Evolutionary conservation across 2,329 filamentous ascomycete genomes (phyloP).

Genomic region (Hirsutella rhossiliensis): DNA sequence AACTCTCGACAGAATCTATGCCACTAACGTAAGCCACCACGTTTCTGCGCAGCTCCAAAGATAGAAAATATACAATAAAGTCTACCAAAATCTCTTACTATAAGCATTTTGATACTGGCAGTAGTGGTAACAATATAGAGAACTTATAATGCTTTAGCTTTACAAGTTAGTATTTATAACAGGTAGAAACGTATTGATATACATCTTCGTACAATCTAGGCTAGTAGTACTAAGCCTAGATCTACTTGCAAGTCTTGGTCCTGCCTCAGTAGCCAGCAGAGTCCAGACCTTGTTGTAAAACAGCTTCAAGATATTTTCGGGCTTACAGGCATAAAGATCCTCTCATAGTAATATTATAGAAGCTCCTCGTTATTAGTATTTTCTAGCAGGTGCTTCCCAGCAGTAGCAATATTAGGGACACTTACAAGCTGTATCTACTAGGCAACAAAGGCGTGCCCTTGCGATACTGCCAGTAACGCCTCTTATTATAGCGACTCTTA

Average conservation of each 20-base stretch:
- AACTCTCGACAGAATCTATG: too few relatives aligned
- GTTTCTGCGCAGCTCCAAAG: too few relatives aligned
- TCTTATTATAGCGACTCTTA: background rate
- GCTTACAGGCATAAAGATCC: background rate
- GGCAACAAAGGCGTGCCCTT: background rate
- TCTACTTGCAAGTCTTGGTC: background rate
- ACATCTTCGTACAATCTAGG: background rate
- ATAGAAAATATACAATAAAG: too few relatives aligned
- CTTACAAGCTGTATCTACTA: background rate
- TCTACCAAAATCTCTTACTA: background rate
- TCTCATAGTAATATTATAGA: background rate
- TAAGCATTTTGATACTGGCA: background rate
- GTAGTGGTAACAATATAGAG: background rate
- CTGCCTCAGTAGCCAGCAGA: background rate
- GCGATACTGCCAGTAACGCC: background rate
- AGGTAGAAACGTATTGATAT: background rate
- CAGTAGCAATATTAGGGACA: background rate
- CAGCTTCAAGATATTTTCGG: background rate
- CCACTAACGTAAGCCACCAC: too few relatives aligned
- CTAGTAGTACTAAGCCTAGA: background rate
- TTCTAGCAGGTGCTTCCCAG: background rate
- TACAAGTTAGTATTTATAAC: background rate
- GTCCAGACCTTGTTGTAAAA: background rate
- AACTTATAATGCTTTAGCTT: background rate
- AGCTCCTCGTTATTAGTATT: background rate